These are phyloP conservation scores for Leptomonas pyrrhocoris DNA, from an alignment of 208 protist species.

Conservation along the genomic window DNA sequence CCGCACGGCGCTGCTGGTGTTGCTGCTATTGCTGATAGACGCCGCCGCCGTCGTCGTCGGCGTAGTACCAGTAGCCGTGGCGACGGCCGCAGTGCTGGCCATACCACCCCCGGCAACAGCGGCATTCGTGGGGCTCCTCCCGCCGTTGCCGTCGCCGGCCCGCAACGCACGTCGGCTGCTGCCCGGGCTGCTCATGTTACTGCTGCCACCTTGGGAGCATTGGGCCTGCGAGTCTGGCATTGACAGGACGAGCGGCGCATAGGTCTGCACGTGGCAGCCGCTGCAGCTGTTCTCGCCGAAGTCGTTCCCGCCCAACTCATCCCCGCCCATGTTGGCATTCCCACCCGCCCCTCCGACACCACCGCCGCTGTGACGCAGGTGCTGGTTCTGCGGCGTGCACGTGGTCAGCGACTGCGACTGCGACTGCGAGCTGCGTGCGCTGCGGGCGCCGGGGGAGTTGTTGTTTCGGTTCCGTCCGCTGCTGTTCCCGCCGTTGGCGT, in stretches of 20 bases:
- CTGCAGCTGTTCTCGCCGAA: conserved; percentile 1
- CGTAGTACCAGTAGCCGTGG: no score
- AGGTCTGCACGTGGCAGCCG: conserved; percentile 11
- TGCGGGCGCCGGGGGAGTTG: conserved; percentile 9
- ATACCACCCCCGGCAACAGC: no score
- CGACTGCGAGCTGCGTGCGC: conserved; percentile 19
- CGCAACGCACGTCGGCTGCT: not conserved
- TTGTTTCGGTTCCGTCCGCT: conserved; percentile 1
- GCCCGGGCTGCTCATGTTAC: not conserved
- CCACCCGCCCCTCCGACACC: no score
- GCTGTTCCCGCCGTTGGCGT: not conserved
- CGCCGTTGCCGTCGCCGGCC: no score
- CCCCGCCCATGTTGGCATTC: no score
- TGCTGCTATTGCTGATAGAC: not conserved
- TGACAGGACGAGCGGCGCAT: not conserved
- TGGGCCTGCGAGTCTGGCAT: conserved; percentile 6
- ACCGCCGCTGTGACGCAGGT: not conserved
- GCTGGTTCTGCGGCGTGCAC: conserved; percentile 2
- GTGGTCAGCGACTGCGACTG: no score
- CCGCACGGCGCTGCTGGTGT: conserved; percentile 1
- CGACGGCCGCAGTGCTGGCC: no score
- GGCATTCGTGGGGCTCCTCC: not conserved
- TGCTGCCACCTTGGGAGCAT: not conserved
- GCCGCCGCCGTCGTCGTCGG: no score
- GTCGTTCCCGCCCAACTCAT: not conserved